A percentile compares a stretch with the other conserved stretches of the same genome.
phyloP scores from a whole-genome alignment of 108 stramenopile species.

The Nannochloropsis granulata region DNA sequence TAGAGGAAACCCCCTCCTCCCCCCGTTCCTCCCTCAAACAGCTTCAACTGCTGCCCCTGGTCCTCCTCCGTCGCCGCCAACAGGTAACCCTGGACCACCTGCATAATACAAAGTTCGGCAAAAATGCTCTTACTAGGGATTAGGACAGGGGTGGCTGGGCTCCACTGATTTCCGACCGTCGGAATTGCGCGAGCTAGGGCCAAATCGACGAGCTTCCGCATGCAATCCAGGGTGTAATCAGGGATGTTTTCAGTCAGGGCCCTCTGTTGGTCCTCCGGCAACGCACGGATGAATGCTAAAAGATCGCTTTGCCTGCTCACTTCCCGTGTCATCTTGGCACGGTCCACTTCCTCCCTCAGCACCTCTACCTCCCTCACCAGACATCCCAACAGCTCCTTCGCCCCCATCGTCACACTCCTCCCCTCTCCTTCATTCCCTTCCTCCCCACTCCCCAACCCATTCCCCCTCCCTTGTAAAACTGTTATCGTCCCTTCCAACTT shows the following conservation, averaged over 20 bases:
- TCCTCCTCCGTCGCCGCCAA: background rate
- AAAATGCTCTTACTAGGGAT: background rate
- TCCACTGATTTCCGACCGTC: background rate
- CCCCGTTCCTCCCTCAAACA: background rate
- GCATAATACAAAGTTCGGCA: background rate
- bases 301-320: background rate
- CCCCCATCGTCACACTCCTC: background rate
- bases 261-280: background rate
- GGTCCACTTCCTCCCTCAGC: background rate
- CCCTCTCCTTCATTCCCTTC: background rate
- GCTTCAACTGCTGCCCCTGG: background rate
- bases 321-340: background rate
- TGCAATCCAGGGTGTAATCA: background rate
- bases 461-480: background rate
- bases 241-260: background rate
- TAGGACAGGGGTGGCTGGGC: background rate
- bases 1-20: background rate
- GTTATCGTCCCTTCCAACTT: background rate
- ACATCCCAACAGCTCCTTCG: background rate
- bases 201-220: background rate
- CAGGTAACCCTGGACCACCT: background rate
- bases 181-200: background rate
- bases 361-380: background rate
- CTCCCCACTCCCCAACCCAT: background rate
- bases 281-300: background rate